Evolutionary conservation across 2,329 filamentous ascomycete genomes (phyloP).

Genomic region (Ophiostoma triangulosporum): DNA sequence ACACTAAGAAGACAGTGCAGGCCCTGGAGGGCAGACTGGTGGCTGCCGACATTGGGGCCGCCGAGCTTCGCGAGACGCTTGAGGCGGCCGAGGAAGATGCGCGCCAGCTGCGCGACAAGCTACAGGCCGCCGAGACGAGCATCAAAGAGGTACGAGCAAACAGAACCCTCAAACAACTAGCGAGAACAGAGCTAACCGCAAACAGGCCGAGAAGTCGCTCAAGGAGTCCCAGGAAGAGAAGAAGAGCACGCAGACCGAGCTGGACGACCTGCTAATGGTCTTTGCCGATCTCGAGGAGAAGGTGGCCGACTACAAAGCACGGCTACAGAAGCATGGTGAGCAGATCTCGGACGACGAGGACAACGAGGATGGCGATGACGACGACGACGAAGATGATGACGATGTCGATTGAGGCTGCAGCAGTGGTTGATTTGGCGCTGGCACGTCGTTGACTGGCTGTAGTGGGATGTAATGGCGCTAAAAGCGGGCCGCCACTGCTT

Average conservation of each 20-base stretch:
- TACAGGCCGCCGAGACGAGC: constrained; percentile 22
- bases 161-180: neutral
- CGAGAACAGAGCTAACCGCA: neutral
- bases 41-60: constrained; percentile 11
- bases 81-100: constrained; percentile 15
- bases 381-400: constrained; percentile 25
- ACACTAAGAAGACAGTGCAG: constrained; percentile 13
- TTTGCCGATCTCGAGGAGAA: constrained; percentile 73
- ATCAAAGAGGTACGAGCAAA: constrained; percentile 16
- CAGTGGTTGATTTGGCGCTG: neutral
- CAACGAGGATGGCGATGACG: constrained; percentile 44
- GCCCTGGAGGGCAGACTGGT: constrained; percentile 21
- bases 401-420: constrained; percentile 19
- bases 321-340: constrained; percentile 53
- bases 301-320: constrained; percentile 56
- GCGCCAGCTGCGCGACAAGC: constrained; percentile 20
- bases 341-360: constrained; percentile 66
- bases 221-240: constrained; percentile 47
- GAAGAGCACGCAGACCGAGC: constrained; percentile 52
- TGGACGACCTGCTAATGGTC: constrained; percentile 71
- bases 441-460: no score
- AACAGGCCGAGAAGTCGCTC: constrained; percentile 21
- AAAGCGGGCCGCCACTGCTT: constrained; percentile 1
- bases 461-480: constrained; percentile 1
- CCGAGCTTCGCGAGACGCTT: constrained; percentile 18